Percentiles rank a stretch among this genome's conserved stretches.
Evolutionary conservation across 805 yeast genomes (phyloP).

Genomic region (Starmerella roubikii): DNA sequence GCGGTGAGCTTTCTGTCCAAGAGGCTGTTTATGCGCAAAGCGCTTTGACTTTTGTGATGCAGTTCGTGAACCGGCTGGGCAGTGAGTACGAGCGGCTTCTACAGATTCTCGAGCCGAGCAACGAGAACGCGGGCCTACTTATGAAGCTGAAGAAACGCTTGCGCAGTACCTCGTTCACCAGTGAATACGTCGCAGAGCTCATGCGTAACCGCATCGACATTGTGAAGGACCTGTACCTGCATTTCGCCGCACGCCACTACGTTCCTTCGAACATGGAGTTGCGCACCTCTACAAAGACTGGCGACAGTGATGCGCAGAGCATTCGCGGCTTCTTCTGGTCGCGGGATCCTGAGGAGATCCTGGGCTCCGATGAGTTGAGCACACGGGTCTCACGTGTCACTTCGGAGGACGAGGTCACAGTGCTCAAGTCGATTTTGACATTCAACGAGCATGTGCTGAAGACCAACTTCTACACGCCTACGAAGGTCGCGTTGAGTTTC

Average conservation of each 20-base stretch:
- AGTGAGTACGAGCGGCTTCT: constrained; percentile 68
- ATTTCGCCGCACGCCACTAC: constrained; percentile 84
- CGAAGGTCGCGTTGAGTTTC: constrained; percentile 90
- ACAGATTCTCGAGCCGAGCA: constrained; percentile 47
- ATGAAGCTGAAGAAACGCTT: constrained; percentile 73
- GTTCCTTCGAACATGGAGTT: constrained; percentile 34
- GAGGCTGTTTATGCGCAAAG: constrained; percentile 91
- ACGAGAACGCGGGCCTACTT: constrained; percentile 62
- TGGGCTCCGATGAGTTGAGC: constrained; percentile 47
- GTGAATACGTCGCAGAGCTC: constrained; percentile 64
- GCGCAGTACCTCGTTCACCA: constrained; percentile 86
- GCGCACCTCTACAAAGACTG: constrained; percentile 12
- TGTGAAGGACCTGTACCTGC: constrained; percentile 71
- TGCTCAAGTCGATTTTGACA: constrained; percentile 64
- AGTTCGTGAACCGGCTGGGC: constrained; percentile 87
- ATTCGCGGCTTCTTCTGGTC: constrained; percentile 22
- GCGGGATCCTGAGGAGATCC: constrained; percentile 29
- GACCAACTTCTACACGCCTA: constrained; percentile 85
- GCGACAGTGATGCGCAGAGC: constrained; percentile 28
- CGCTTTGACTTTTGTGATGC: constrained; percentile 83
- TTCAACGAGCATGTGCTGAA: constrained; percentile 81
- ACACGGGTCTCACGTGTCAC: constrained; percentile 41
- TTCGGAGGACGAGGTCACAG: constrained; percentile 65
- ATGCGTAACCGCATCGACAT: constrained; percentile 57
- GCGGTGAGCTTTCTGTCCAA: constrained; percentile 74